These are phyloP conservation scores for Quercus berberidifolia DNA, from an alignment of 306 rosid species.

Conservation along the genomic window DNA sequence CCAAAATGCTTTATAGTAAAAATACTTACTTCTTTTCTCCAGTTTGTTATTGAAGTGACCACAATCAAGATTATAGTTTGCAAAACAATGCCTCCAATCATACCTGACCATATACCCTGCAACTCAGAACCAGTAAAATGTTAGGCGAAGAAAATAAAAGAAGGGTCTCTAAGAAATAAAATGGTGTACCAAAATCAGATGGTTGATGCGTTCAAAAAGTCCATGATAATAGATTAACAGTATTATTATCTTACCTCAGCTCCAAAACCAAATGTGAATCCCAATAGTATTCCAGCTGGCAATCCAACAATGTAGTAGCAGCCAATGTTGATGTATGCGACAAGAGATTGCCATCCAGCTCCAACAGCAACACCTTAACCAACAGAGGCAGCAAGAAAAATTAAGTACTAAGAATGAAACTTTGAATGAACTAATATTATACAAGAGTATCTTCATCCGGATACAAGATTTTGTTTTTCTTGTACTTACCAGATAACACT, in stretches of 20 bases:
- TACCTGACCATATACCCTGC: slow-evolving; percentile 83
- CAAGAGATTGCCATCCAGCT: slow-evolving; percentile 83
- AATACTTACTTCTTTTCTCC: slow-evolving; percentile 61
- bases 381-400: slow-evolving; percentile 1
- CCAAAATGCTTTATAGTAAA: background rate
- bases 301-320: slow-evolving; percentile 71
- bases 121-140: background rate
- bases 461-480: background rate
- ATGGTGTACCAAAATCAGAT: too few species aligned
- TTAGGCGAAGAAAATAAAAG: background rate
- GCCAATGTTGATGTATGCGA: slow-evolving; percentile 75
- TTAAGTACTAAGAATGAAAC: too few species aligned
- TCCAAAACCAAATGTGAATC: slow-evolving; percentile 55
- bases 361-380: slow-evolving; percentile 80
- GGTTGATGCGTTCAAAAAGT: background rate
- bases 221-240: background rate
- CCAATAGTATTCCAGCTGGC: slow-evolving; percentile 72
- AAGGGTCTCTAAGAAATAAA: too few species aligned
- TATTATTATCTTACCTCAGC: slow-evolving; percentile 39
- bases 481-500: slow-evolving; percentile 58
- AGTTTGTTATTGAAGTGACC: slow-evolving; percentile 52
- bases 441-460: background rate
- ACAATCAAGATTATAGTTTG: slow-evolving; percentile 62
- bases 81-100: slow-evolving; percentile 69
- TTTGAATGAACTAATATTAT: too few species aligned